Percentiles rank a stretch among this genome's conserved stretches.
Conservation (phyloP, 2,329 filamentous ascomycete species). For the Xylaria multiplex region DNA sequence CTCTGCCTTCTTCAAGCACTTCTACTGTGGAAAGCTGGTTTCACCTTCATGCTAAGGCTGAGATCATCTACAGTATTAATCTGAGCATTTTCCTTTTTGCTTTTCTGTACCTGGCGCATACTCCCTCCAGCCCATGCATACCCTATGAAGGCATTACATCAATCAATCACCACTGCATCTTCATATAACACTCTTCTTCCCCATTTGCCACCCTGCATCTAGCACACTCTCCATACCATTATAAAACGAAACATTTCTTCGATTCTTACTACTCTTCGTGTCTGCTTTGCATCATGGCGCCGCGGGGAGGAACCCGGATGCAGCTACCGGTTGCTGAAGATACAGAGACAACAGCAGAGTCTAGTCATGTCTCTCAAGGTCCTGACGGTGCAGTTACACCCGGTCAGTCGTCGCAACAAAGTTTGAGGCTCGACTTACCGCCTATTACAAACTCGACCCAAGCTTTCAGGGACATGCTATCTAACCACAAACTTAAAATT, state of each 20-base stretch:
- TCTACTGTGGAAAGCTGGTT: constrained; percentile 9
- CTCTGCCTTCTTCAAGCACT: constrained; percentile 14
- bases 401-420: constrained; percentile 17
- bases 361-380: constrained; percentile 1
- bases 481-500: constrained; percentile 33
- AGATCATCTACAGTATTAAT: neutral
- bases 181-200: neutral
- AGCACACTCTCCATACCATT: neutral
- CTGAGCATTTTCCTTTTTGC: neutral
- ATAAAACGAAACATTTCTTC: neutral
- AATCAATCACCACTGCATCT: neutral
- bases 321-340: neutral
- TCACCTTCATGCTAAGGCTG: constrained; percentile 16
- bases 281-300: constrained; percentile 26
- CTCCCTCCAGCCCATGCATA: constrained; percentile 1
- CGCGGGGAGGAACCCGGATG: neutral
- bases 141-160: constrained; percentile 10
- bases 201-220: neutral
- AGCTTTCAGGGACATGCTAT: constrained; percentile 48
- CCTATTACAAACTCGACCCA: constrained; percentile 45
- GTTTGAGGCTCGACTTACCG: constrained; percentile 36
- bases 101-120: neutral
- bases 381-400: neutral
- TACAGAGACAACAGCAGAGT: neutral
- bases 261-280: neutral